These are phyloP conservation scores for Aureobasidium musti DNA, from an alignment of 2,329 filamentous ascomycete species.

Conservation along the genomic window DNA sequence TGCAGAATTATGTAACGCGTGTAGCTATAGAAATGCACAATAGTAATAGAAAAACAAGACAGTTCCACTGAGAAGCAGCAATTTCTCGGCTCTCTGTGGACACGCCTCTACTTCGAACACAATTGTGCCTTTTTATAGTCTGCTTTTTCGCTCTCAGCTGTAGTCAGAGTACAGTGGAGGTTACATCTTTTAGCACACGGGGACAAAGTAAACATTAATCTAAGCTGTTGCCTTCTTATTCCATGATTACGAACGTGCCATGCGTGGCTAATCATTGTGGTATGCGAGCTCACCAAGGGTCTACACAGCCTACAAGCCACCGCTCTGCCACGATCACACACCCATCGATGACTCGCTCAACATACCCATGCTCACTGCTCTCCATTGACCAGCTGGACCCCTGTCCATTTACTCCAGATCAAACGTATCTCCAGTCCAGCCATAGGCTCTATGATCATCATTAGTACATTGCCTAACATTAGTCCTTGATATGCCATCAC, in stretches of 20 bases:
- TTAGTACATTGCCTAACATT: slow-evolving; percentile 46
- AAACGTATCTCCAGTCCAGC: slow-evolving; percentile 37
- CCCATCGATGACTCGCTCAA: neutral
- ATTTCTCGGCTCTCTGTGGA: no score
- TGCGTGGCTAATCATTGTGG: neutral
- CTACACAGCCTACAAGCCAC: neutral
- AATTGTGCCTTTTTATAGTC: no score
- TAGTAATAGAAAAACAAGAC: no score
- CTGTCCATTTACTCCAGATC: slow-evolving; percentile 31
- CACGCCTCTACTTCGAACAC: no score
- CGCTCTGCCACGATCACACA: neutral
- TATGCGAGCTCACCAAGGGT: neutral
- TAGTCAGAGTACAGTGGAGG: no score
- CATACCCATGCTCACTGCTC: neutral
- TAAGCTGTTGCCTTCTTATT: slow-evolving; percentile 1
- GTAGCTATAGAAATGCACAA: no score
- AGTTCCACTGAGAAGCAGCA: no score
- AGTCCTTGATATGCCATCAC: slow-evolving; percentile 49
- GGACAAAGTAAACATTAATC: neutral
- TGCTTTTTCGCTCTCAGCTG: no score
- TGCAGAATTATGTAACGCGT: no score
- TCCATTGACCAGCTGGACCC: neutral
- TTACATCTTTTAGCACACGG: no score
- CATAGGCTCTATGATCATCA: slow-evolving; percentile 32
- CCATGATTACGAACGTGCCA: neutral